A percentile compares a stretch with the other conserved stretches of the same genome.
These are phyloP conservation scores for Pleurotus sapidus DNA, from an alignment of 768 basidiomycete genomes.

Conservation along the genomic window DNA sequence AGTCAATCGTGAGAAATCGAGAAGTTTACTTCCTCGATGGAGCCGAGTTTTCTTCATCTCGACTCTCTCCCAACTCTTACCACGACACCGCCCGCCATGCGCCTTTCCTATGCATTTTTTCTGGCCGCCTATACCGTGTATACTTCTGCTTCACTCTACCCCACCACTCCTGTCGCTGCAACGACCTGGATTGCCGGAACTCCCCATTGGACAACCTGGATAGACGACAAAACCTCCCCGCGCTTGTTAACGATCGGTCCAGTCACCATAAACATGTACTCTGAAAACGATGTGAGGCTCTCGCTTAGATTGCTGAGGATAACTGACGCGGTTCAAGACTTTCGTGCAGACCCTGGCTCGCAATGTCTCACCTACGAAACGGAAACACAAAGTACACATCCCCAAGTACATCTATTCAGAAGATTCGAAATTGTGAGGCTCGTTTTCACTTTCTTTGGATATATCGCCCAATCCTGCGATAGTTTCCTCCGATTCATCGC, in stretches of 20 bases:
- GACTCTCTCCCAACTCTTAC: too few species aligned
- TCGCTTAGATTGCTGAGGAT: background rate
- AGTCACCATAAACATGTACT: conserved; percentile 45
- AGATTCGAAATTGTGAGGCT: conserved; percentile 26
- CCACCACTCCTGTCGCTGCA: background rate
- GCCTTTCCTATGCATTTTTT: background rate
- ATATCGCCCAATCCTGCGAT: background rate
- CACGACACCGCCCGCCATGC: too few species aligned
- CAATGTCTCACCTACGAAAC: conserved; percentile 32
- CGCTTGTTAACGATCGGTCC: conserved; percentile 36
- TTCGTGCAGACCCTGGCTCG: conserved; percentile 33
- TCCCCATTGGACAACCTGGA: conserved; percentile 38
- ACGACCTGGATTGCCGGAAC: background rate
- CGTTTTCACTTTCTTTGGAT: background rate
- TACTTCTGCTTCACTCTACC: background rate
- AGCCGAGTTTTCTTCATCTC: too few species aligned
- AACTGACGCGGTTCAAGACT: background rate
- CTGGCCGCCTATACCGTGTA: background rate
- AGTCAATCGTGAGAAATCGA: too few species aligned
- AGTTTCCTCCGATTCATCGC: conserved; percentile 35
- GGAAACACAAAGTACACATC: conserved; percentile 26
- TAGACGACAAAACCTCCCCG: conserved; percentile 42
- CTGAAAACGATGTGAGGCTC: conserved; percentile 37
- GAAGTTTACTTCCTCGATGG: too few species aligned
- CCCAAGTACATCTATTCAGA: conserved; percentile 24